phyloP scores from a whole-genome alignment of 139 green algal species.

The Gonium pectorale region DNA sequence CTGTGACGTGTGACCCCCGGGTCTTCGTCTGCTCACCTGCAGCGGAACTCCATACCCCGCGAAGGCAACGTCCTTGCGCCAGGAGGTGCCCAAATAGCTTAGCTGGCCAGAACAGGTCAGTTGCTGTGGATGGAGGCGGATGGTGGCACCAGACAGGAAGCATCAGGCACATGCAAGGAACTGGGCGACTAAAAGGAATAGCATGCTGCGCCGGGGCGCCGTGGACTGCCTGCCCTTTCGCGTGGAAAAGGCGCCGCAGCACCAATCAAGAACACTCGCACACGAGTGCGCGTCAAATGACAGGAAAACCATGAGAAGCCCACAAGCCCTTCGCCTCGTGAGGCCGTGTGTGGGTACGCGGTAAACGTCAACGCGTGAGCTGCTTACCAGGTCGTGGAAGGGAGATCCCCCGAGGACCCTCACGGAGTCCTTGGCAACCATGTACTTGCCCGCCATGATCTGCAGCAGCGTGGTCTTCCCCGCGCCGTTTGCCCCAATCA shows the following conservation, averaged over 20 bases:
- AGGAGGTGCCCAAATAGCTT: slow-evolving; percentile 88
- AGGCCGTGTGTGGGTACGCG: no score
- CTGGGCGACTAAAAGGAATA: no score
- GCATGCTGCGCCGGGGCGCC: no score
- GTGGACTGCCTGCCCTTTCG: neutral
- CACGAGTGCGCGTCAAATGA: neutral
- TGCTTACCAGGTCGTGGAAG: slow-evolving; percentile 91
- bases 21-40: slow-evolving; percentile 59
- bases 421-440: slow-evolving; percentile 87
- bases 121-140: slow-evolving; percentile 61
- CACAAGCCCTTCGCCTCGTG: no score
- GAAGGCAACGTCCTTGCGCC: slow-evolving; percentile 94
- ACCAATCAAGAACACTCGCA: no score
- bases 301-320: no score
- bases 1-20: no score
- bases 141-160: no score
- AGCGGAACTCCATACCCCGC: slow-evolving; percentile 87
- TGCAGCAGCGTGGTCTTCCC: slow-evolving; percentile 94
- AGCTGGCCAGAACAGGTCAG: slow-evolving; percentile 83
- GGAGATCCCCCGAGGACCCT: slow-evolving; percentile 90
- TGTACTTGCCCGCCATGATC: slow-evolving; percentile 95
- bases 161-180: no score
- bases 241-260: no score
- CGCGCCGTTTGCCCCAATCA: slow-evolving; percentile 96
- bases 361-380: neutral